Evolutionary conservation across 192 early-diverging fungal species (phyloP).

Genomic region (Jimgerdemannia lactiflua): DNA sequence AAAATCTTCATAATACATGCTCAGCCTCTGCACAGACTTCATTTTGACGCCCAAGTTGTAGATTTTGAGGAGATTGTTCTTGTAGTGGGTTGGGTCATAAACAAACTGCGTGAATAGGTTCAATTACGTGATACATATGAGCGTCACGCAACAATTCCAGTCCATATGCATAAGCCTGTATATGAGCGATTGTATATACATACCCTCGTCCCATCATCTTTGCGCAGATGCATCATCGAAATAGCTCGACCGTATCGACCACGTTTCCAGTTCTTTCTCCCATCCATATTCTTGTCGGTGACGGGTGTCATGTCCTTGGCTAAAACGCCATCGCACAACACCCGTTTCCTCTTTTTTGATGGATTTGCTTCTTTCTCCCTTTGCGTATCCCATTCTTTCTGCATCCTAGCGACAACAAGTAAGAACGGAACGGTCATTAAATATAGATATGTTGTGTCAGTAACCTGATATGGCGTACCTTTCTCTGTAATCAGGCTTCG

Average conservation of each 20-base stretch:
- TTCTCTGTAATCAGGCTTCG: conserved; percentile 68
- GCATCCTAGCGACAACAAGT: conserved; percentile 21
- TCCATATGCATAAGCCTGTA: no score
- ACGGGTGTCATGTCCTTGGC: conserved; percentile 69
- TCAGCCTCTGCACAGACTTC: conserved; percentile 24
- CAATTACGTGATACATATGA: not conserved
- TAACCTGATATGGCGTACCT: conserved; percentile 9
- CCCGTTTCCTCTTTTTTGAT: conserved; percentile 37
- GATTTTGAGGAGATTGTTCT: conserved; percentile 60
- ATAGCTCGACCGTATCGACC: conserved; percentile 72
- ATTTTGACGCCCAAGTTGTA: conserved; percentile 35
- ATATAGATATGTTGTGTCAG: no score
- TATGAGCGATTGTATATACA: not conserved
- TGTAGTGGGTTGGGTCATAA: conserved; percentile 66
- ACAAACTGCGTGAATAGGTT: conserved; percentile 37
- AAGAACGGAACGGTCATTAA: not conserved
- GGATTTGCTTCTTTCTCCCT: conserved; percentile 35
- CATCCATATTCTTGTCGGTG: conserved; percentile 64
- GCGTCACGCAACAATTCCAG: no score
- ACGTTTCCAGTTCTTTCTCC: conserved; percentile 61
- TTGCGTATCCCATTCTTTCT: conserved; percentile 43
- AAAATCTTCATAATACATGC: conserved; percentile 20
- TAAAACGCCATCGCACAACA: conserved; percentile 36
- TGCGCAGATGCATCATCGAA: conserved; percentile 60
- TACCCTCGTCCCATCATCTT: conserved; percentile 45